A percentile compares a stretch with the other conserved stretches of the same genome.
Evolutionary conservation across 257 asterid species (phyloP).

Genomic region (Lycium ferocissimum): DNA sequence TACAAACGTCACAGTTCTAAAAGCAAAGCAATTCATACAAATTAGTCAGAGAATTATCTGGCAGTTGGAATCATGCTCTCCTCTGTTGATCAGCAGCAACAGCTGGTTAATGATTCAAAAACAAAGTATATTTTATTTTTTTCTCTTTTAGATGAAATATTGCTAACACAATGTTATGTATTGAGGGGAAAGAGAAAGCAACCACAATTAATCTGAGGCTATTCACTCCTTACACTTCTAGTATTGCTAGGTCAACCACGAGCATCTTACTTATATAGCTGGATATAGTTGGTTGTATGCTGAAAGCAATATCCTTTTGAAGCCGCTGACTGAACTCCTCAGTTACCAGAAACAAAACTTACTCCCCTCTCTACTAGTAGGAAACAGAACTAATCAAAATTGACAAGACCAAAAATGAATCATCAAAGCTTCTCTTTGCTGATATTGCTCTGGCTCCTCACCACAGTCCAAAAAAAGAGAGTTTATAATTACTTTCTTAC

Average conservation of each 20-base stretch:
- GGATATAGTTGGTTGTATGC: conserved; percentile 6
- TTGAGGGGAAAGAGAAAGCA: neutral
- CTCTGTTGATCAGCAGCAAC: neutral
- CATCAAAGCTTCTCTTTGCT: conserved; percentile 4
- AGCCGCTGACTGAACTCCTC: neutral
- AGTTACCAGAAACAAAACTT: neutral
- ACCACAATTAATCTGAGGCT: neutral
- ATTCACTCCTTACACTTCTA: neutral
- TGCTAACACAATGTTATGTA: neutral
- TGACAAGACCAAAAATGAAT: neutral
- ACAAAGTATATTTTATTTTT: neutral
- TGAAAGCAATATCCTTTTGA: neutral
- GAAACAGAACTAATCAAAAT: neutral
- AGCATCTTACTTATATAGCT: neutral
- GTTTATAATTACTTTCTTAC: neutral
- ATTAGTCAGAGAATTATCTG: neutral
- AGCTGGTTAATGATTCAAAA: neutral
- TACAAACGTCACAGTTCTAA: conserved; percentile 12
- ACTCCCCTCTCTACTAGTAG: neutral
- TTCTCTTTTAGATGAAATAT: too few relatives aligned
- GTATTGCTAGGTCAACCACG: conserved; percentile 4
- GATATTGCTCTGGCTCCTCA: neutral
- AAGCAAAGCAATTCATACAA: conserved; percentile 15
- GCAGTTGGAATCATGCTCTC: neutral
- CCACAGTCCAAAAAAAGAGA: neutral